These are phyloP conservation scores for Lyophyllum decastes DNA, from an alignment of 768 basidiomycete genomes.

Conservation along the genomic window DNA sequence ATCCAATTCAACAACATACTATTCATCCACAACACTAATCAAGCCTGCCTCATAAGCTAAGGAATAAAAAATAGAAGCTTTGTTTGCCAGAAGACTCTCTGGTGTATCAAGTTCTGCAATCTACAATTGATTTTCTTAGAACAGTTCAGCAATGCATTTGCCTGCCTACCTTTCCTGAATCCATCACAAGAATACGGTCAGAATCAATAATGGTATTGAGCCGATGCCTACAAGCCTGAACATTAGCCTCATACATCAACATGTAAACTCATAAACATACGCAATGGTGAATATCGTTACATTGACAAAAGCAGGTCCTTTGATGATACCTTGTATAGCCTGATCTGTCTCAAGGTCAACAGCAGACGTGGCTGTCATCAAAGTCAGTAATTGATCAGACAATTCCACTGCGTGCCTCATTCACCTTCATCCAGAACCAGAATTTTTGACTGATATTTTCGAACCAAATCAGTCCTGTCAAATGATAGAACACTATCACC, in stretches of 20 bases:
- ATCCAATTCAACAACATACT: too few relatives aligned
- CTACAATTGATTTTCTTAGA: slow-evolving; percentile 23
- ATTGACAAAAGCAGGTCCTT: slow-evolving; percentile 72
- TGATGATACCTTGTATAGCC: slow-evolving; percentile 86
- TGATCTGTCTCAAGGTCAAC: slow-evolving; percentile 90
- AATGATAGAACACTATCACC: slow-evolving; percentile 3
- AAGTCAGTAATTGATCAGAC: slow-evolving; percentile 7
- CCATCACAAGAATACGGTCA: slow-evolving; percentile 80
- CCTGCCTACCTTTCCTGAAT: slow-evolving; percentile 62
- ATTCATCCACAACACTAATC: background rate
- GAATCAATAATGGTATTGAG: slow-evolving; percentile 85
- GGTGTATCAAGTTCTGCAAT: slow-evolving; percentile 85
- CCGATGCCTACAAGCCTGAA: slow-evolving; percentile 54
- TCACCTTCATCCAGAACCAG: slow-evolving; percentile 91
- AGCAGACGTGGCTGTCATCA: slow-evolving; percentile 71
- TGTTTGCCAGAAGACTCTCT: slow-evolving; percentile 56
- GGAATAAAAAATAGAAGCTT: slow-evolving; percentile 58
- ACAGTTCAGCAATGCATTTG: background rate
- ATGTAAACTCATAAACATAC: slow-evolving; percentile 38
- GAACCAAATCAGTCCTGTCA: slow-evolving; percentile 2
- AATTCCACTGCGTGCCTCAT: background rate
- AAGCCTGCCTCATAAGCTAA: slow-evolving; percentile 70
- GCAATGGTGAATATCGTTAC: slow-evolving; percentile 89
- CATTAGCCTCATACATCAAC: background rate
- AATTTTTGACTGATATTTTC: slow-evolving; percentile 64